Base-by-base conservation (phyloP, 208 protist genomes). In the Angomonas desouzai region DNA sequence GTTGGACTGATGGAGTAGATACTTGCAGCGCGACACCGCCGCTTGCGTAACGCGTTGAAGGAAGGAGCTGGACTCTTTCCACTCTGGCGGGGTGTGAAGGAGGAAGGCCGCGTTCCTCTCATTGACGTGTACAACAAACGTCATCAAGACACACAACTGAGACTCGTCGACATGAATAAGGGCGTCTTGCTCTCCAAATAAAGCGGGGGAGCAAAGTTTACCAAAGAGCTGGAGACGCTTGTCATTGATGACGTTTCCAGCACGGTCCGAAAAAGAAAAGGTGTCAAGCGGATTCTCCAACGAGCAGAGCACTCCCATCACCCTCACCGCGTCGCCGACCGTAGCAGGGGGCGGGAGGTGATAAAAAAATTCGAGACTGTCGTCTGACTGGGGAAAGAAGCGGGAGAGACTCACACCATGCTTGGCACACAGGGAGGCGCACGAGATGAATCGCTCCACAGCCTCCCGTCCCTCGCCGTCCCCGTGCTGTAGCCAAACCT, bases 161-260 rank as follows among this genome's bases (percentile, higher is more conserved):
- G 23, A 48, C 43, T 82, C 88, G 28, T 77, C 77, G 2, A 94
- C 76, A 68, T 94, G 84, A 29, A 69, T 63, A 28, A 94, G 51
- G 4, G 80, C 72, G 20, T 82, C 73, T 4, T 40, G 51, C 27
- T 58, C 55, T 1, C 62, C 67, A 60, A 91, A 88, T 18, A 87
- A 61, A 2, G 59, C 36, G 1, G 68, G 25, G n/a, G 53, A 47
- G 25, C 78, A 81, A 25, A 94, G 45, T 2, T 57, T 43, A 18
- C 73, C 72, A 11, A 90, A 20, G 10, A 71, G 70, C 0, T 45
- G 18, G 9, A 89, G 59, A 20, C 87, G 28, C 20, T 32, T 61
- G 7, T 23, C 25, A 18, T 68, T 49, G 22, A 57, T 36, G 13
- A 81, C 70, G 0, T 22, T 36, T 10, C 30, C 33, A 1, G 28